Evolutionary conservation across 1,284 basidiomycete species (phyloP), one percentile per base, ranked within the genome.

Genomic region (Ganoderma meredithae): DNA sequence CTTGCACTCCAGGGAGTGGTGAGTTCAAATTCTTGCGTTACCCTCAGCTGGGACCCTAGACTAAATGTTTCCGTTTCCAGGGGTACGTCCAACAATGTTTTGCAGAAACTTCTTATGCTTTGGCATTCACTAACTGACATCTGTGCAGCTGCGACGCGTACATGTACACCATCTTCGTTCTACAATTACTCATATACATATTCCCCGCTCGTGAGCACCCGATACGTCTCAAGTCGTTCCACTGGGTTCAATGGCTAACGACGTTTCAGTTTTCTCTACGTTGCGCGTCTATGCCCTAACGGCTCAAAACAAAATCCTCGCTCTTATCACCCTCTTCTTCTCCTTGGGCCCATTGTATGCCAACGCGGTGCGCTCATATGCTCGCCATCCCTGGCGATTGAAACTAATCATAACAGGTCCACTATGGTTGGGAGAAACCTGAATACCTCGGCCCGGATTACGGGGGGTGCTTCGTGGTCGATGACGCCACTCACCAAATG

Each of bases 341-440:
- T 55, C 43, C 1, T 40, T 64, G 31, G 63, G 63, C 3, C 63
- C 63, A 0, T 8, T 64, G 31, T 64, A 64, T 49, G 63, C 63
- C 41, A 64, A 64, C 33, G 53, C 63, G 27, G 63, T 64, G 19
- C 7, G 63, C 47, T 22, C n/a, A 19, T 25, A 7, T 40, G 8
- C 5, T 22, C 9, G 47, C 31, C 15, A 27, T 17, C 7, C 22
- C 27, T 55, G 36, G n/a, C 56, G n/a, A 36, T 7, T 2, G 3
- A 12, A 17, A 25, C 56, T 31, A 17, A 25, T 36, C 15, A 8
- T 5, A n/a, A 13, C 49, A 64, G 63, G 36, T 49, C 36, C 63
- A 64, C 33, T 64, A 59, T 33, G 55, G 27, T n/a, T 64, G 63
- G 63, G 27, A 59, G n/a, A 59, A 64, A 43, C 63, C 63, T 3